Conservation (phyloP, 139 green algal genomes). For the Spirogloea muscicola region DNA sequence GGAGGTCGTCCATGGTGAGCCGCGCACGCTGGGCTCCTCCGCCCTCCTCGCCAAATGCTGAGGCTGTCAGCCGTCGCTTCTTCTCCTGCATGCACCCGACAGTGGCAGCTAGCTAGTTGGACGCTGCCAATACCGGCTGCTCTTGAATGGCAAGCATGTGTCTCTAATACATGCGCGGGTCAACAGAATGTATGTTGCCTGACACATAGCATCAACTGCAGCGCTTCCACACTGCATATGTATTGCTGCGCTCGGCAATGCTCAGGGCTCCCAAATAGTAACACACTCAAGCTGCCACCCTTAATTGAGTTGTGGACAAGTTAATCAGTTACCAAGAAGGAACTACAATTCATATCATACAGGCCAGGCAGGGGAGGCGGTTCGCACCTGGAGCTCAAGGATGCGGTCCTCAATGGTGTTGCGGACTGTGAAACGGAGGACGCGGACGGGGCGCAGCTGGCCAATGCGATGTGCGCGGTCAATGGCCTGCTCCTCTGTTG, state of each 20-base stretch:
- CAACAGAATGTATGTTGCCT: not conserved
- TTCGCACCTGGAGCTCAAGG: conserved; percentile 58
- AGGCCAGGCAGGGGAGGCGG: too few relatives aligned
- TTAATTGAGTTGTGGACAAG: too few relatives aligned
- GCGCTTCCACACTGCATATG: not conserved
- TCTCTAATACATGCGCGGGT: too few relatives aligned
- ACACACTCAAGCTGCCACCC: too few relatives aligned
- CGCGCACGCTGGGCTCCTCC: not conserved
- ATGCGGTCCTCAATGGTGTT: conserved; percentile 79
- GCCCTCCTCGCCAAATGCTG: conserved; percentile 55
- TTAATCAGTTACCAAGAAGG: too few relatives aligned
- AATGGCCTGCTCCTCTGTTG: conserved; percentile 82
- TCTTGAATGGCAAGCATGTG: too few relatives aligned
- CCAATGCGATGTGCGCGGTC: conserved; percentile 88
- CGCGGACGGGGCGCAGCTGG: conserved; percentile 62
- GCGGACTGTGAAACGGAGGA: conserved; percentile 72
- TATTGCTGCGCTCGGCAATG: too few relatives aligned
- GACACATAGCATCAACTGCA: not conserved
- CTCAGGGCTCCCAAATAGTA: too few relatives aligned
- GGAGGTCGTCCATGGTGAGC: conserved; percentile 30
- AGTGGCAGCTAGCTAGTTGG: too few relatives aligned
- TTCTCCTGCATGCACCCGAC: conserved; percentile 44
- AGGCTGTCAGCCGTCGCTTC: conserved; percentile 63
- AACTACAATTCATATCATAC: too few relatives aligned
- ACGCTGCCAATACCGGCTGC: too few relatives aligned